Percentiles rank a stretch among this genome's conserved stretches.
Evolutionary conservation across 306 rosid species (phyloP).

Genomic region (Pachyrhizus erosus): DNA sequence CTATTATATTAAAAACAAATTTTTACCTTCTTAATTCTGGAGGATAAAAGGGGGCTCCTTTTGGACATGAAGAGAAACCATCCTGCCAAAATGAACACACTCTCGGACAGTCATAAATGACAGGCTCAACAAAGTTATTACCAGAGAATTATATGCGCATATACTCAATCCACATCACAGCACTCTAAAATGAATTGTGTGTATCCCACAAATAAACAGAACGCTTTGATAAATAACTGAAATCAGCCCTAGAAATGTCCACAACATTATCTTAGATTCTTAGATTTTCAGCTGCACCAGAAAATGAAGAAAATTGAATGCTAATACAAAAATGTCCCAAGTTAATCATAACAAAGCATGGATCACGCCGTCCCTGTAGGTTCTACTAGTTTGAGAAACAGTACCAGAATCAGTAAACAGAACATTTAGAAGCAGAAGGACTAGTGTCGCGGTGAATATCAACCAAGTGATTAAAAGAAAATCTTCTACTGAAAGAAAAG

Average conservation of each 20-base stretch:
- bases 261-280: not conserved
- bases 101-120: not conserved
- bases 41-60: no score
- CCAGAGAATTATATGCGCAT: not conserved
- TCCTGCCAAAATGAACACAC: not conserved
- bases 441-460: not conserved
- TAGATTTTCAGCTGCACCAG: constrained; percentile 16
- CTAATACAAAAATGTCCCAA: not conserved
- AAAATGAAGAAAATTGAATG: constrained; percentile 11
- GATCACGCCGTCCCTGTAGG: not conserved
- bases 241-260: no score
- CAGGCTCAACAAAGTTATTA: not conserved
- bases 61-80: not conserved
- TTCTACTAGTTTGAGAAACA: not conserved
- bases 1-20: no score
- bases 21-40: no score
- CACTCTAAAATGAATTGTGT: not conserved
- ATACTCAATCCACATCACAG: not conserved
- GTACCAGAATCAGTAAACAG: not conserved
- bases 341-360: not conserved
- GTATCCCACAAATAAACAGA: not conserved
- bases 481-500: not conserved
- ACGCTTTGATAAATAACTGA: not conserved
- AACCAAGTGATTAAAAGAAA: not conserved
- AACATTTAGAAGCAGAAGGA: no score